Base-by-base conservation (phyloP, 2,329 filamentous ascomycete genomes). In the Aspergillus udagawae region DNA sequence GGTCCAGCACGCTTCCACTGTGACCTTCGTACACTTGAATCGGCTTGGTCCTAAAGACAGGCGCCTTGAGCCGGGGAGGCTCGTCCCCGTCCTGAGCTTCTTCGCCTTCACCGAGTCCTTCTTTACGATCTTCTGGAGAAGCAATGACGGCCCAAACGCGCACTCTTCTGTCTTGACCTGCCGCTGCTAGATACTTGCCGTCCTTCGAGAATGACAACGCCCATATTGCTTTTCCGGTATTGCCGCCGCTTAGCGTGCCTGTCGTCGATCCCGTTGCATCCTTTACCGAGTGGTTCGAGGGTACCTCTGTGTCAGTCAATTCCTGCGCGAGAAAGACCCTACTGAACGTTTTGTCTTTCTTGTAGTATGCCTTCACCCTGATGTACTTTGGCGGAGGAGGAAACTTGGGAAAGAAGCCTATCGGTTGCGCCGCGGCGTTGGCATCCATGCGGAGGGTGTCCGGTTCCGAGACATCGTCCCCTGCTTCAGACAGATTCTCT, bases 331-430 rank as follows among this genome's bases (percentile, higher is more conserved):
- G 82, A 70, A 99, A 99, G 57, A 96, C 80, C 49, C 87, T 87
- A 70, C 94, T 86, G 69, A 97, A 97, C 54, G 93, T 89, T 65
- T 86, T 86, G 23, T 82, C 79, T 68, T 89, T 92, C 75, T 96
- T 96, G 73, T 92, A 86, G 69, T 91, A 87, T 1, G 88, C 79
- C 62, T 88, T 86, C 58, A 96, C 88, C 63, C 91, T 91, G 67
- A 97, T 94, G 69, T 97, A 97, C 27, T 90, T 86, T 2, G 92
- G 91, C 3, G 93, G 92, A 54, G 92, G 90, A 63, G 94, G 94
- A 69, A 95, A 88, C 60, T 88, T 86, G 7, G 94, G 93, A 55
- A 91, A 91, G 73, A 88, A 97, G 58, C 91, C 89, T 67, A 90
- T 83, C 52, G 88, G 84, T 58, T 91, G 88, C 41, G 89, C 89